Base-by-base conservation (phyloP, 768 basidiomycete species). In the Termitomyces sp. region DNA sequence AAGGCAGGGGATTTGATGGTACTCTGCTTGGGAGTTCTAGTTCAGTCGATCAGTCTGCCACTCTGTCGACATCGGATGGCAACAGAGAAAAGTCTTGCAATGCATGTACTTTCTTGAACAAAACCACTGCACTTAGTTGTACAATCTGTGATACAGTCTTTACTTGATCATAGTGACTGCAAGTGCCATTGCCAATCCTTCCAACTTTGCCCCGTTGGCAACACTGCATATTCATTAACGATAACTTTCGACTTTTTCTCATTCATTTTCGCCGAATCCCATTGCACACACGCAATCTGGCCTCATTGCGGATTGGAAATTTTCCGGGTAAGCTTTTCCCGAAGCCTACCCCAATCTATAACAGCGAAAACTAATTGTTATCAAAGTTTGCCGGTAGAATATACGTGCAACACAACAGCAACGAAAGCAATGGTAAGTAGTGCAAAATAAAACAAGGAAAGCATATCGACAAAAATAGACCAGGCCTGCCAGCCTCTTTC, bases 1-100 rank as follows among this genome's bases (percentile, higher is more conserved):
- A 89, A 70, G 85, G 80, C 13, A 77, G 75, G 61, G 90, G 86
- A 3, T 92, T 92, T 67, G 80, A 80, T 53, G 90, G 90, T 26
- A 92, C 90, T 24, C 68, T 91, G 45, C 77, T 92, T 33, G 81
- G 82, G 46, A 75, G 80, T 14, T 59, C 47, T 36, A 7, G 30
- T 6, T 30, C 30, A 30, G 30, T 30, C 7, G 42, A 54, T 20
- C 28, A 48, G 48, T 30, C 54, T 48, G n/a, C 62, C 52, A 42
- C 56, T 61, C 54, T 55, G 53, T 20, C 57, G 52, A 61, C 43
- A 44, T 54, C n/a, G 13, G 30, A 40, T 47, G 54, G 53, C n/a
- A 8, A n/a, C n/a, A 28, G 28, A 38, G 30, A 60, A 59, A 81
- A 79, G 63, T 59, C 78, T 0, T 90, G 87, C 64, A 64, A 72